Evolutionary conservation across 2,329 filamentous ascomycete genomes (phyloP).

Genomic region (Epicoccum nigrum): DNA sequence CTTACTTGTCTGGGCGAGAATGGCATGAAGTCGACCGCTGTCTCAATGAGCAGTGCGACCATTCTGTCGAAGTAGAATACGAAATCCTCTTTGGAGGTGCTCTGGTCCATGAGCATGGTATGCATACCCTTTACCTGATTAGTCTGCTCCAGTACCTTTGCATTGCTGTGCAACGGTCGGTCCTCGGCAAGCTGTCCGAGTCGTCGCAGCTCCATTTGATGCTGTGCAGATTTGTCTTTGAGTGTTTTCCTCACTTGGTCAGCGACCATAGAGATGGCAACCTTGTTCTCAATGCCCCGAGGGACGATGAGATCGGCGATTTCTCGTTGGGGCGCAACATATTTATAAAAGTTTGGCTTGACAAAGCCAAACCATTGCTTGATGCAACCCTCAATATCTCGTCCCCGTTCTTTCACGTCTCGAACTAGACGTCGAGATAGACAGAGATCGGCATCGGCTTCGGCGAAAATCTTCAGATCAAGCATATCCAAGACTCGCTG

Average conservation of each 20-base stretch:
- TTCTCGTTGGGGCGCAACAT: conserved; percentile 87
- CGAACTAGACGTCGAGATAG: conserved; percentile 73
- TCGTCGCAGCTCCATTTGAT: conserved; percentile 77
- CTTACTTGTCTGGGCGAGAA: conserved; percentile 69
- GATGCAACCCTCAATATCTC: conserved; percentile 93
- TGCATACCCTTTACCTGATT: conserved; percentile 86
- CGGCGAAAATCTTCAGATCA: conserved; percentile 96
- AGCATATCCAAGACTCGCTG: conserved; percentile 81
- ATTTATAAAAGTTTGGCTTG: conserved; percentile 96
- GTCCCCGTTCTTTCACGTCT: conserved; percentile 85
- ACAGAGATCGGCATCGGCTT: conserved; percentile 94
- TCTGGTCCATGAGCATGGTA: conserved; percentile 83
- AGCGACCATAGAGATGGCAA: conserved; percentile 93
- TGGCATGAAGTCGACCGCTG: conserved; percentile 60
- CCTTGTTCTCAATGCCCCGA: conserved; percentile 89
- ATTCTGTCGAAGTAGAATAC: conserved; percentile 97
- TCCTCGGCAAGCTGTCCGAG: conserved; percentile 75
- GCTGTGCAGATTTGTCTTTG: conserved; percentile 80
- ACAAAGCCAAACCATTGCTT: conserved; percentile 98
- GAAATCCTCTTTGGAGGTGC: conserved; percentile 84
- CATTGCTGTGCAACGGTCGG: conserved; percentile 74
- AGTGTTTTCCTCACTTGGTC: conserved; percentile 91
- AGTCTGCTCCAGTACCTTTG: conserved; percentile 75
- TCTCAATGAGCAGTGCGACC: conserved; percentile 82
- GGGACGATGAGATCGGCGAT: conserved; percentile 96